Percentiles rank a stretch among this genome's conserved stretches.
These are phyloP conservation scores for Cinnamomum micranthum DNA, from an alignment of 164 flowering plant species.

Conservation along the genomic window DNA sequence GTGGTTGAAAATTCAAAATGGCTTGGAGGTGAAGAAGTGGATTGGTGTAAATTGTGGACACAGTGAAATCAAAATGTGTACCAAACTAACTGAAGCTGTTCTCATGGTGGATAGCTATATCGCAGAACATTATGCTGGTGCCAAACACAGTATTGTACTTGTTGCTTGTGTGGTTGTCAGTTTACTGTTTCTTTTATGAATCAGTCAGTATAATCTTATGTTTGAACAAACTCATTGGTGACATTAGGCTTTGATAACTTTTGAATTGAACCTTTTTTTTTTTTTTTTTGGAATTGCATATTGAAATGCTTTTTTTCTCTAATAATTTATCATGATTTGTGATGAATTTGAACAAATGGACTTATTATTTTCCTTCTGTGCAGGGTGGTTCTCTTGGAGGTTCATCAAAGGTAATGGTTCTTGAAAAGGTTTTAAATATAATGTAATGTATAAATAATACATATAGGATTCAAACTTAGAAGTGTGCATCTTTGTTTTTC, in stretches of 20 bases:
- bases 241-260: constrained; percentile 1
- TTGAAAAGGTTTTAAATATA: not conserved
- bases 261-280: not conserved
- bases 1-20: too few relatives aligned
- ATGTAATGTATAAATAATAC: not conserved
- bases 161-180: too few relatives aligned
- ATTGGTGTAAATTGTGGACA: too few relatives aligned
- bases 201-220: not conserved
- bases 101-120: too few relatives aligned
- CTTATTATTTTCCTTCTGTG: not conserved
- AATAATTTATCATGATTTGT: not conserved
- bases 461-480: too few relatives aligned
- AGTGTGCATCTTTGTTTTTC: too few relatives aligned
- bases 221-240: not conserved
- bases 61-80: too few relatives aligned
- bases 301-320: not conserved
- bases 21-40: too few relatives aligned
- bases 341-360: not conserved
- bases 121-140: too few relatives aligned
- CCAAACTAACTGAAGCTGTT: too few relatives aligned
- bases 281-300: not conserved
- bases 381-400: constrained; percentile 4
- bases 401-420: constrained; percentile 3
- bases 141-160: too few relatives aligned
- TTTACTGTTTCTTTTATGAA: too few relatives aligned